Base-by-base conservation (phyloP, 306 rosid genomes). In the Adenanthera pavonina region DNA sequence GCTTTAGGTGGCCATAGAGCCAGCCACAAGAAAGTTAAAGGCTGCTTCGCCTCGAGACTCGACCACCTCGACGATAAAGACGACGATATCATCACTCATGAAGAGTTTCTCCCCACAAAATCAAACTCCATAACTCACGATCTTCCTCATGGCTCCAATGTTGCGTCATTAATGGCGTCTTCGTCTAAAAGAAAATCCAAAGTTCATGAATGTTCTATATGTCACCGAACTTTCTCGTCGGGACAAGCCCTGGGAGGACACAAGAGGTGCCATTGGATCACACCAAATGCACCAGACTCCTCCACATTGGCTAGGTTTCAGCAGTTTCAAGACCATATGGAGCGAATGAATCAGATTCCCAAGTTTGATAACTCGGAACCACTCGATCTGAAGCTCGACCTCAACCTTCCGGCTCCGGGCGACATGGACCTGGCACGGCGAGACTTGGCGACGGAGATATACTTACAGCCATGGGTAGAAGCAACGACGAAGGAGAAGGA, bases 1-100 rank as follows among this genome's bases (percentile, higher is more conserved):
- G 99, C 99, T 2, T 83, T 95, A 44, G 99, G 99, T 0, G 99
- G 99, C 3, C 99, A 95, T 33, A 85, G 99, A 74, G 99, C 99
- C 1, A 92, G 98, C 85, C 98, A 95, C 84, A 95, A 95, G 80
- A 95, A 95, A 36, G 99, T 95, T 20, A 95, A 95, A 49, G 99
- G 99, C 0, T 95, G 99, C 71, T 95, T 92, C 14, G 99, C 98
- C 0, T 91, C 98, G 9, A 83, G 91, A 9, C 87, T 93, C 2
- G 92, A 93, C 67, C 89, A 86, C 35, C 61, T 54, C 2, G 91
- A 85, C 0, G 93, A 92, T 12, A 61, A 78, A 0, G 93, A 91
- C 13, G 93, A 93, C 44, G 97, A 95, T 25, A 86, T 79, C 7
- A 85, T 86, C 43, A 88, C 87, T 0, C 90, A 92, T 3, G 96